Percentiles rank a stretch among this genome's conserved stretches.
Conservation (phyloP, 306 rosid species). For the Malus sylvestris region DNA sequence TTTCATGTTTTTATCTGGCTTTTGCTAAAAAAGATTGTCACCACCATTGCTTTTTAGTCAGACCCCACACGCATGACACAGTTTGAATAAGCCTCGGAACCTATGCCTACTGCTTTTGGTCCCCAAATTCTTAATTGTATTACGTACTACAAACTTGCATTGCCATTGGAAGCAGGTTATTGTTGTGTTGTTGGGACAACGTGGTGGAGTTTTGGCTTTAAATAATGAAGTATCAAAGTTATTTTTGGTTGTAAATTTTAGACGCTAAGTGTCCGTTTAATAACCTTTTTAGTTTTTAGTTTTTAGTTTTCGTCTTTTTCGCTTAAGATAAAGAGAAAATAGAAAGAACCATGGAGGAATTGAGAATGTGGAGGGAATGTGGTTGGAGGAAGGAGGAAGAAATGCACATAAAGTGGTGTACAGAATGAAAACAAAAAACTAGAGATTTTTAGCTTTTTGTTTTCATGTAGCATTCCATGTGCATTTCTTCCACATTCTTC, state of each 20-base stretch:
- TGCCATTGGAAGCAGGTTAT: constrained; percentile 18
- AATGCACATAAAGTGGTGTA: too few species aligned
- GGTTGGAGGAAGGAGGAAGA: too few species aligned
- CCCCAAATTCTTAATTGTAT: constrained; percentile 32
- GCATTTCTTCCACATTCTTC: not conserved
- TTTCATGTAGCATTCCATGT: too few species aligned
- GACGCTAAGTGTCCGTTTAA: not conserved
- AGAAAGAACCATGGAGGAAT: too few species aligned
- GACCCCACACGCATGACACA: constrained; percentile 23
- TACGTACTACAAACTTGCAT: not conserved
- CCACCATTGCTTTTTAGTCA: constrained; percentile 26
- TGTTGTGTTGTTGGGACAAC: constrained; percentile 19
- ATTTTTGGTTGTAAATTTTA: too few species aligned
- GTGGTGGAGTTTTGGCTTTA: not conserved
- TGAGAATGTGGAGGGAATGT: too few species aligned
- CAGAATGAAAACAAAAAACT: too few species aligned
- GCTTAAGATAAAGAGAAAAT: too few species aligned
- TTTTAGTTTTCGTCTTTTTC: too few species aligned
- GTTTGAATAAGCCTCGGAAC: constrained; percentile 27
- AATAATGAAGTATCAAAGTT: not conserved
- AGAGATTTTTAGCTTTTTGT: not conserved
- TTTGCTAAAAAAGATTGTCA: constrained; percentile 28
- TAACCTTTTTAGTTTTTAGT: not conserved
- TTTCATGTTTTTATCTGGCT: constrained; percentile 21
- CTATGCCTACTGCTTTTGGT: constrained; percentile 29